phyloP scores from a whole-genome alignment of 768 basidiomycete species.

The Tricholomella constricta region DNA sequence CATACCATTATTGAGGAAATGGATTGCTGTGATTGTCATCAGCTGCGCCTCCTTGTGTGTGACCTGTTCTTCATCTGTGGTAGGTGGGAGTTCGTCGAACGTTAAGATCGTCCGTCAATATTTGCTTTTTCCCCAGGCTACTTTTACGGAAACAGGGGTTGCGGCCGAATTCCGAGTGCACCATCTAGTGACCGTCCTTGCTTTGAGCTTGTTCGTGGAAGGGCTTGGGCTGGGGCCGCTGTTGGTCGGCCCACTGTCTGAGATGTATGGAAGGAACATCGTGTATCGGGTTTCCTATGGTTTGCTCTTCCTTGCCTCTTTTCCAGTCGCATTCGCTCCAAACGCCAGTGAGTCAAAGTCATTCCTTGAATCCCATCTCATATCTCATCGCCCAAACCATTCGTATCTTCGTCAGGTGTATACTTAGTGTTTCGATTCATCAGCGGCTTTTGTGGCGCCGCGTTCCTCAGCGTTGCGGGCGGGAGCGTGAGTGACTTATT shows the following conservation, averaged over 20 bases:
- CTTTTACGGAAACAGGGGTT: slow-evolving; percentile 64
- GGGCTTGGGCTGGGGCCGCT: slow-evolving; percentile 58
- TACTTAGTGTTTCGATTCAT: slow-evolving; percentile 61
- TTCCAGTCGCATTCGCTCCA: slow-evolving; percentile 74
- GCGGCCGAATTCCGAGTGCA: slow-evolving; percentile 49
- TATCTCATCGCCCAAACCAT: too few species aligned
- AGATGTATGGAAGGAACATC: slow-evolving; percentile 64
- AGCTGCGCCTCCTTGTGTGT: slow-evolving; percentile 50
- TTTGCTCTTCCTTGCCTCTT: slow-evolving; percentile 63
- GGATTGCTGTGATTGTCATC: slow-evolving; percentile 50
- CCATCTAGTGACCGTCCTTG: slow-evolving; percentile 49
- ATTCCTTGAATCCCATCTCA: too few species aligned
- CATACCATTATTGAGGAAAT: slow-evolving; percentile 43
- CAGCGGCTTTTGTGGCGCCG: slow-evolving; percentile 56
- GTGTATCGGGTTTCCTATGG: slow-evolving; percentile 65
- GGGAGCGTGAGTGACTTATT: slow-evolving; percentile 61
- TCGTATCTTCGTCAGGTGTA: too few species aligned
- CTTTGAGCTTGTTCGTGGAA: slow-evolving; percentile 60
- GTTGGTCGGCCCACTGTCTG: slow-evolving; percentile 54
- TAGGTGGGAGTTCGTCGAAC: slow-evolving; percentile 26
- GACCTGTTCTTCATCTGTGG: slow-evolving; percentile 59
- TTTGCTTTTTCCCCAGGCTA: slow-evolving; percentile 42
- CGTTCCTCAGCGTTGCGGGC: slow-evolving; percentile 58
- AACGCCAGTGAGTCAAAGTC: slow-evolving; percentile 55
- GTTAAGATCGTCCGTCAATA: not conserved